Percentiles rank a stretch among this genome's conserved stretches.
Evolutionary conservation across 805 yeast genomes (phyloP).

Genomic region (Maudiozyma bulderi): DNA sequence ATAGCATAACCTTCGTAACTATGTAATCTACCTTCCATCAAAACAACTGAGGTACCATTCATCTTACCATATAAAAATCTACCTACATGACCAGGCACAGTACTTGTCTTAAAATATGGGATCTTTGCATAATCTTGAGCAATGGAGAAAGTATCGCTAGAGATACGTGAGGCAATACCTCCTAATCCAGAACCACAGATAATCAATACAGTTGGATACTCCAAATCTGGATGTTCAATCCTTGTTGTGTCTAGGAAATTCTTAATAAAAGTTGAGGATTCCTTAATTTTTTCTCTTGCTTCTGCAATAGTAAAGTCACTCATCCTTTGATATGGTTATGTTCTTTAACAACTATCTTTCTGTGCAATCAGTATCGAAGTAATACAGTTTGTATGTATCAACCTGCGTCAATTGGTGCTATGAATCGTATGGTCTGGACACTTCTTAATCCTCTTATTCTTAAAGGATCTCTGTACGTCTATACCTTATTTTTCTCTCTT

Average conservation of each 20-base stretch:
- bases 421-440: too few relatives aligned
- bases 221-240: background rate
- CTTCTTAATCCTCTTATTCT: too few relatives aligned
- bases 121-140: slow-evolving; percentile 55
- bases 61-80: slow-evolving; percentile 69
- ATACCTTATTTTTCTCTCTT: too few relatives aligned
- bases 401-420: too few relatives aligned
- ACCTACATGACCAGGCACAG: slow-evolving; percentile 89
- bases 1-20: slow-evolving; percentile 88
- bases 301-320: slow-evolving; percentile 2
- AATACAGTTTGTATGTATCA: too few relatives aligned
- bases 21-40: slow-evolving; percentile 92
- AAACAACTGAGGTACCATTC: slow-evolving; percentile 66
- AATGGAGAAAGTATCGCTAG: slow-evolving; percentile 30
- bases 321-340: background rate
- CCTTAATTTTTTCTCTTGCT: background rate
- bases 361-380: too few relatives aligned
- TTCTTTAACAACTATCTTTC: background rate
- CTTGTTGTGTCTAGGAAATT: background rate
- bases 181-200: slow-evolving; percentile 95
- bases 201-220: slow-evolving; percentile 55
- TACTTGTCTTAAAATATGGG: slow-evolving; percentile 73
- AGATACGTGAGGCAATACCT: slow-evolving; percentile 53
- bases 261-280: slow-evolving; percentile 3
- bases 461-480: too few relatives aligned